Evolutionary conservation across 345 rosid genomes (phyloP).

Genomic region (Gossypium sturtianum): DNA sequence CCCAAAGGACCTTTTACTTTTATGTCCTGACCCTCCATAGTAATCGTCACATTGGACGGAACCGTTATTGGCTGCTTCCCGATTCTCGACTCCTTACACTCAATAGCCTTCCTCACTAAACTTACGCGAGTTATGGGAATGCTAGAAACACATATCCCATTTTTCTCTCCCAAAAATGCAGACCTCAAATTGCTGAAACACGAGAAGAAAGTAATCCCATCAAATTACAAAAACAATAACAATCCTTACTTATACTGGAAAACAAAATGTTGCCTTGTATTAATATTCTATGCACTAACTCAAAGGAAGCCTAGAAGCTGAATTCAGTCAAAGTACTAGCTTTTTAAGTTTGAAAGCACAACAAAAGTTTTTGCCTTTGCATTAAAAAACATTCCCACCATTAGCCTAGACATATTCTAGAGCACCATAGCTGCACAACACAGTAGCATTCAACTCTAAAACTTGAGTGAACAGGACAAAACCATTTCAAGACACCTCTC

Average conservation of each 20-base stretch:
- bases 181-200: conserved; percentile 62
- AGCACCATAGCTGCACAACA: conserved; percentile 4
- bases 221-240: not conserved
- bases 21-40: conserved; percentile 59
- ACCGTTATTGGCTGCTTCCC: conserved; percentile 82
- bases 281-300: not conserved
- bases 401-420: not conserved
- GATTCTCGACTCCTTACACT: conserved; percentile 89
- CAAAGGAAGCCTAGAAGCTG: not conserved
- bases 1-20: conserved; percentile 91
- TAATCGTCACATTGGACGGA: conserved; percentile 69
- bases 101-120: conserved; percentile 45
- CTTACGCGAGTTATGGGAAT: conserved; percentile 32
- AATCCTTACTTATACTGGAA: no score
- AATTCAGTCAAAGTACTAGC: not conserved
- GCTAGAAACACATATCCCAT: conserved; percentile 27
- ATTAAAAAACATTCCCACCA: not conserved
- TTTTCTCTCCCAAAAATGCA: conserved; percentile 59
- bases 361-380: not conserved
- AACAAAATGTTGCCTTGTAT: not conserved
- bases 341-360: not conserved
- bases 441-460: not conserved
- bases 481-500: not conserved
- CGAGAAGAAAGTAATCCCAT: not conserved
- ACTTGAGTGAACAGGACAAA: not conserved